Evolutionary conservation across 306 rosid species (phyloP), one percentile per base, ranked within the genome.

Genomic region (Parietaria judaica): DNA sequence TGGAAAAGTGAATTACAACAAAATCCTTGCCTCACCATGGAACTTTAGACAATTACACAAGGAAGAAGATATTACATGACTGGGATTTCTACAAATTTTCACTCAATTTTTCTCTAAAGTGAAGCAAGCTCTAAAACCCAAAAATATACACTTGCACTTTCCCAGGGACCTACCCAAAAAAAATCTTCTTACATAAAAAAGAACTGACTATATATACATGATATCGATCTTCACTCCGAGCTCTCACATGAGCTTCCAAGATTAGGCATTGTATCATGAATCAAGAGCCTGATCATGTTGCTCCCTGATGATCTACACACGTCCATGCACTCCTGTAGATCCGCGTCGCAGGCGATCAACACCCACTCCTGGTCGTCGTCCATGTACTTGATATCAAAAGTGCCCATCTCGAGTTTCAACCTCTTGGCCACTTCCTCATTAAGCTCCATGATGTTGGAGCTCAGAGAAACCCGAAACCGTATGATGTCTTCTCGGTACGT

Each of bases 321-420:
- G 16, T 90, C 89, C 67, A 81, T 66, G 74, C 95, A 90, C 73
- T 87, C 97, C 58, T 79, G 95, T 37, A 90, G 69, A 74, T 90
- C 91, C 41, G 87, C 91, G 63, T 85, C 89, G 38, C 96, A 90
- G n/a, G 90, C 85, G 36, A 87, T 74, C 66, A 83, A 74, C 72
- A 87, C 94, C 96, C 91, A 87, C 62, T 87, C 96, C 1, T 75
- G 83, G 76, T 85, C 96, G 65, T 87, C 96, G 37, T 86, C 97
- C 73, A 88, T 67, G 72, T 84, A 86, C 83, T 88, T 86, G 64
- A 90, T 76, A 66, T 87, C 87, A 62, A 83, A 85, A 43, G 83
- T 81, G 13, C 91, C 87, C 38, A 71, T 72, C 64, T 87, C 89
- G 61, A 90, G 36, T 77, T 78, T 87, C 73, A 90, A 74, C 67